Evolutionary conservation across 805 yeast genomes (phyloP).

Genomic region (Cyberlindnera galapagoensis): DNA sequence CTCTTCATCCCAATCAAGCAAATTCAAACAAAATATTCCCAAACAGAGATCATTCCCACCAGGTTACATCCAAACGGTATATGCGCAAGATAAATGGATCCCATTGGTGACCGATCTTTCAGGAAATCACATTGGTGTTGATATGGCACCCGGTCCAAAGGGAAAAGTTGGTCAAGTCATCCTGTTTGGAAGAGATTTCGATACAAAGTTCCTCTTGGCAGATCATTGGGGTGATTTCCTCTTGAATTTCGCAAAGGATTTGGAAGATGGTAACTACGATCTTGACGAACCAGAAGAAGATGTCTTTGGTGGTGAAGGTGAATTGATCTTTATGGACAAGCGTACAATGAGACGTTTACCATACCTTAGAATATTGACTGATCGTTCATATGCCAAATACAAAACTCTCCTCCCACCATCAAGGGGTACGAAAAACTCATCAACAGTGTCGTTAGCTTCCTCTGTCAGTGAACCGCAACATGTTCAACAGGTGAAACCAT

Average conservation of each 20-base stretch:
- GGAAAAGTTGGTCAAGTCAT: slow-evolving; percentile 91
- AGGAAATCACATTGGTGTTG: slow-evolving; percentile 91
- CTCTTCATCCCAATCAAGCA: slow-evolving; percentile 18
- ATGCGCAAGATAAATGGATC: slow-evolving; percentile 90
- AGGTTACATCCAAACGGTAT: slow-evolving; percentile 61
- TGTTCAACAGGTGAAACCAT: slow-evolving; percentile 11
- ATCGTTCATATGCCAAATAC: slow-evolving; percentile 24
- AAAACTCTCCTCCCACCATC: slow-evolving; percentile 13
- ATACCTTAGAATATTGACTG: slow-evolving; percentile 34
- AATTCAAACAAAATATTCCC: slow-evolving; percentile 38
- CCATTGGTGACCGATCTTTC: slow-evolving; percentile 83
- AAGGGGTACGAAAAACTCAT: slow-evolving; percentile 2
- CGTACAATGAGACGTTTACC: slow-evolving; percentile 41
- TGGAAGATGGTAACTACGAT: slow-evolving; percentile 77
- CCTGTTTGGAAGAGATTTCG: slow-evolving; percentile 89
- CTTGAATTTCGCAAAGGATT: slow-evolving; percentile 74
- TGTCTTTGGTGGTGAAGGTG: slow-evolving; percentile 66
- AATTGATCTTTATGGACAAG: slow-evolving; percentile 61
- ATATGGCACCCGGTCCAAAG: slow-evolving; percentile 70
- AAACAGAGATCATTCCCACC: slow-evolving; percentile 72
- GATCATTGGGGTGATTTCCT: slow-evolving; percentile 87
- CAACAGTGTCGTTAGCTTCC: slow-evolving; percentile 2
- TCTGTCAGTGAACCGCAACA: slow-evolving; percentile 5
- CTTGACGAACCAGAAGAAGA: slow-evolving; percentile 63
- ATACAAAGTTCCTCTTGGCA: slow-evolving; percentile 81